Base-by-base conservation (phyloP, 2,329 filamentous ascomycete genomes). In the Kalaharituber pfeilii region DNA sequence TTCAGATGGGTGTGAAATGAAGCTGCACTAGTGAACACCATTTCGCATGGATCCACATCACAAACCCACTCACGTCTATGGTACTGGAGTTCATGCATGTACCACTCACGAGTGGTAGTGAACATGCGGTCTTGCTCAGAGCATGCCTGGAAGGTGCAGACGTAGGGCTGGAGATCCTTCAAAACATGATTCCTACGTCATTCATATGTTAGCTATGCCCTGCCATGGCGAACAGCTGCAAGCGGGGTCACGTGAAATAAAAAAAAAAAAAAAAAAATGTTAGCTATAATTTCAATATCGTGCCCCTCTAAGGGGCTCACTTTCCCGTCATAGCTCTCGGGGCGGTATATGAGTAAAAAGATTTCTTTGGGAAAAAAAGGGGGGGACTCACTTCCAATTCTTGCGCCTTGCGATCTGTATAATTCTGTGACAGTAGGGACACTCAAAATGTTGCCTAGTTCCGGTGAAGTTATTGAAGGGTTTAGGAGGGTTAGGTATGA, bases 81-180 rank as follows among this genome's bases (percentile, higher is more conserved):
- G 20, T 50, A 52, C 15, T 65, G 60, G 13, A 68, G 47, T 50
- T 68, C 65, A 42, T 68, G 66, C 5, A 61, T 44, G 20, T 66
- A 68, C 65, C 66, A 68, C 24, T 64, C n/a, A 58, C 30, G 63
- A 58, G 1, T 63, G 57, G 49, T 61, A 64, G 2, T 54, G 50
- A 68, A 68, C 52, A 67, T 58, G 22, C 53, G 57, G 36, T 53
- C 44, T 18, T 27, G 20, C 25, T 63, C 29, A 1, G 64, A 57
- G 30, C 67, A 69, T 27, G 62, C 60, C 36, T 64, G 56, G 42
- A 65, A 64, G 9, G 67, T 69, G 59, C 67, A 69, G 0, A 68
- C 62, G 45, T 68, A 69, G n/a, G 67, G 62, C 56, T 62, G 65
- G 2, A 69, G 58, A 49, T 69, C 67, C 11, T 57, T 56, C n/a